These are phyloP conservation scores for Fusarium sp. DNA, from an alignment of 2,329 filamentous ascomycete genomes.

Conservation along the genomic window DNA sequence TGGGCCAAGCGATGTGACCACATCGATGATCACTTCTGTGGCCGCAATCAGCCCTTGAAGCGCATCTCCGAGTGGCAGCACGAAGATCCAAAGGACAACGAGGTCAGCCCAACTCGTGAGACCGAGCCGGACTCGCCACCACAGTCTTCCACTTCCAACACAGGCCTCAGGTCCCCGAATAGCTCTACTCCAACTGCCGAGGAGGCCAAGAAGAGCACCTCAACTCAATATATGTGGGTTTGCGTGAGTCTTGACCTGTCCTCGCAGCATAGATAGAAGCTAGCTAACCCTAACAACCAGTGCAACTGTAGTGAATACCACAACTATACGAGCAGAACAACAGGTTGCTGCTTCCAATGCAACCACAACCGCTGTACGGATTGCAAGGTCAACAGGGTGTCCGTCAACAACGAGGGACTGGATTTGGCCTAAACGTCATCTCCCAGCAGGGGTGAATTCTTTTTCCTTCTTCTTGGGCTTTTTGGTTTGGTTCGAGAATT, in stretches of 20 bases:
- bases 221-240: constrained; percentile 41
- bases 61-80: constrained; percentile 68
- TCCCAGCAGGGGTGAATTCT: background rate
- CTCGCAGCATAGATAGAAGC: background rate
- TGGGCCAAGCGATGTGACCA: constrained; percentile 74
- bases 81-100: constrained; percentile 39
- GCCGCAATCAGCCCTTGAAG: constrained; percentile 55
- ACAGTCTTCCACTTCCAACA: constrained; percentile 7
- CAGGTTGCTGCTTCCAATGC: constrained; percentile 4
- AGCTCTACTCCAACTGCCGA: background rate
- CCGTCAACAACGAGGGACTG: background rate
- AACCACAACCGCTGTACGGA: constrained; percentile 22
- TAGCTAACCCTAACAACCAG: constrained; percentile 30
- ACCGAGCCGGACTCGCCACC: constrained; percentile 1
- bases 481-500: background rate
- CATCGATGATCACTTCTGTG: constrained; percentile 78
- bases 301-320: constrained; percentile 31
- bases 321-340: constrained; percentile 4
- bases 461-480: background rate
- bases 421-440: background rate
- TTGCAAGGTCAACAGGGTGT: constrained; percentile 6
- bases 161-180: constrained; percentile 7
- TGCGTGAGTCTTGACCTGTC: constrained; percentile 44
- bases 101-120: background rate
- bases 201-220: constrained; percentile 17